phyloP scores from a whole-genome alignment of 352 stramenopile species.

The Globisporangium megalacanthum region DNA sequence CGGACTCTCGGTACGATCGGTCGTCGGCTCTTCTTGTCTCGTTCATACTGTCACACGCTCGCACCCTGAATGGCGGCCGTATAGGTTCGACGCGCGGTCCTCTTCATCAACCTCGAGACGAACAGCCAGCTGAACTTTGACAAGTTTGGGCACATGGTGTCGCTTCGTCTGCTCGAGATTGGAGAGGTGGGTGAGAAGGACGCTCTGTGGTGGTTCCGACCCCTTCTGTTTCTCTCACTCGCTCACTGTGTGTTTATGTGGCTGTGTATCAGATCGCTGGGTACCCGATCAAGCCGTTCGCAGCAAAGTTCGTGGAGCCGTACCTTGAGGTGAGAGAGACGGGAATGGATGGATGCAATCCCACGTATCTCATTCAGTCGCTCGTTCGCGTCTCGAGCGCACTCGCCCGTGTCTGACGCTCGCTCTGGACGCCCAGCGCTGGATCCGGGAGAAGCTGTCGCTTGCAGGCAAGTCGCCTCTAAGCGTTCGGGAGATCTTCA shows the following conservation, averaged over 20 bases:
- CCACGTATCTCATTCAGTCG: background rate
- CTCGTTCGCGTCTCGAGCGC: no score
- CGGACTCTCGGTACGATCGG: constrained; percentile 38
- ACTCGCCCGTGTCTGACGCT: background rate
- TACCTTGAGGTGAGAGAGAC: constrained; percentile 42
- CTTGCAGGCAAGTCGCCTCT: constrained; percentile 35
- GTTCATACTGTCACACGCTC: background rate
- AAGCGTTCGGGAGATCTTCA: constrained; percentile 72
- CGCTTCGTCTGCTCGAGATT: constrained; percentile 64
- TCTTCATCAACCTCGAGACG: constrained; percentile 69
- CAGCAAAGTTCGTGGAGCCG: constrained; percentile 68
- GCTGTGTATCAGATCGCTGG: constrained; percentile 42
- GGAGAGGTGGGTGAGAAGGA: constrained; percentile 24
- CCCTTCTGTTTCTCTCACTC: background rate
- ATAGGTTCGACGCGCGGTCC: constrained; percentile 61
- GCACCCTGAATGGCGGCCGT: background rate
- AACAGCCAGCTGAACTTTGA: constrained; percentile 61
- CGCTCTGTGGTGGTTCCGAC: background rate
- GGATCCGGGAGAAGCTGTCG: constrained; percentile 69
- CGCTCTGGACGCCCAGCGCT: constrained; percentile 30
- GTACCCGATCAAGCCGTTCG: constrained; percentile 78
- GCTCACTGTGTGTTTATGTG: background rate
- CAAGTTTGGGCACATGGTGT: constrained; percentile 74
- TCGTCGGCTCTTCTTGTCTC: background rate
- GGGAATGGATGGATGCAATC: background rate